Evolutionary conservation across 257 asterid genomes (phyloP).

Genomic region (Catharanthus roseus): DNA sequence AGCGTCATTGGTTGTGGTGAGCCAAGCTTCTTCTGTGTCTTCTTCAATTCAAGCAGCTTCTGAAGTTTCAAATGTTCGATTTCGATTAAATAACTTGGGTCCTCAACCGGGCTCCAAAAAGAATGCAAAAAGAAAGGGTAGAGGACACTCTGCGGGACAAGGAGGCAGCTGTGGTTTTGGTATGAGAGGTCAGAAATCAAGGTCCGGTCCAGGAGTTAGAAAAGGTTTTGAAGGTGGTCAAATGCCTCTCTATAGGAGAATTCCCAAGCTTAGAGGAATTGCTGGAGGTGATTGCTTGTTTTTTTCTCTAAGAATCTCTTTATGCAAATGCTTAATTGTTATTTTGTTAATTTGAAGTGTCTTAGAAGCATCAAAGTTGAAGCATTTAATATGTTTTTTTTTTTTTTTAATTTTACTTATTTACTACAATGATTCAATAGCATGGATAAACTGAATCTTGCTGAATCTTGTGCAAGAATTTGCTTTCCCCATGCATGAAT

Average conservation of each 20-base stretch:
- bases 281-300: constrained; percentile 71
- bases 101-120: constrained; percentile 70
- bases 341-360: not conserved
- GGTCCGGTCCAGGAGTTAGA: constrained; percentile 96
- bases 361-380: not conserved
- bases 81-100: constrained; percentile 79
- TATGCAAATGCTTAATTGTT: not conserved
- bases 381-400: not conserved
- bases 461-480: not conserved
- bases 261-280: constrained; percentile 84
- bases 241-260: constrained; percentile 81
- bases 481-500: not conserved
- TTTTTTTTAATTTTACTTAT: not conserved
- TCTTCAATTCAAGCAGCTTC: constrained; percentile 17
- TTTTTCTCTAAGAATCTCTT: not conserved
- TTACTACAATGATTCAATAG: no score
- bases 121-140: constrained; percentile 84
- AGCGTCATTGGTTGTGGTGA: constrained; percentile 25
- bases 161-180: constrained; percentile 92
- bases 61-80: constrained; percentile 26
- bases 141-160: constrained; percentile 97
- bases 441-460: no score
- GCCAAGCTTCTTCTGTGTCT: constrained; percentile 19
- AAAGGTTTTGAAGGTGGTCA: constrained; percentile 84
- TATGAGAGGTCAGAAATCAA: constrained; percentile 86